These are phyloP conservation scores for Saturnispora bothae DNA, from an alignment of 805 yeast genomes.

Conservation along the genomic window DNA sequence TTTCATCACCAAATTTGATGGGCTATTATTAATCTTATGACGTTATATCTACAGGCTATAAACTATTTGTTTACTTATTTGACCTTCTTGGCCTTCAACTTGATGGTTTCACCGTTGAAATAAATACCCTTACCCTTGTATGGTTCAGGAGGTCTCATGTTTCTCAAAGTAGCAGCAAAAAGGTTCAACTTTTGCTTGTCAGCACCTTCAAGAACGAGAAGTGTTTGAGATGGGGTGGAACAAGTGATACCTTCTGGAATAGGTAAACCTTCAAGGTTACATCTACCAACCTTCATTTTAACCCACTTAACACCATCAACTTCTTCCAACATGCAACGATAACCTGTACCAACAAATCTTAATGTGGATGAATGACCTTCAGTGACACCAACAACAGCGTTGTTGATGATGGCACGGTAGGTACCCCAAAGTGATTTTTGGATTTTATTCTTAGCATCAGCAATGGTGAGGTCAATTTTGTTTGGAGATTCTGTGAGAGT, in stretches of 20 bases:
- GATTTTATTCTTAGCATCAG: constrained; percentile 50
- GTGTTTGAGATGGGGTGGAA: constrained; percentile 72
- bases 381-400: constrained; percentile 75
- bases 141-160: constrained; percentile 92
- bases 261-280: constrained; percentile 63
- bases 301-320: constrained; percentile 45
- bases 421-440: constrained; percentile 97
- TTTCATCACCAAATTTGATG: background rate
- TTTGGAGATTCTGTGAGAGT: constrained; percentile 21
- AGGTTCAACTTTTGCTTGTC: constrained; percentile 79
- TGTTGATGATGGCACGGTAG: constrained; percentile 63
- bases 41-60: constrained; percentile 4
- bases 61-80: constrained; percentile 37
- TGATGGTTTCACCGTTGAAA: constrained; percentile 83
- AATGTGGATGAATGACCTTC: constrained; percentile 88
- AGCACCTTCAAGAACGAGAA: constrained; percentile 75
- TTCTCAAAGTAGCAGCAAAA: constrained; percentile 82
- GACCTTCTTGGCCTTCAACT: constrained; percentile 84
- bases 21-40: background rate
- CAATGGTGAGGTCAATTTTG: constrained; percentile 31
- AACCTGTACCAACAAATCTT: constrained; percentile 93
- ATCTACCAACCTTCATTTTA: constrained; percentile 78
- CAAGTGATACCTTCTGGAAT: constrained; percentile 74
- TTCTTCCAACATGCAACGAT: constrained; percentile 68
- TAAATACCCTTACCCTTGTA: constrained; percentile 97